Evolutionary conservation across 2,329 filamentous ascomycete genomes (phyloP).

Genomic region (Elsinoe necatrix): DNA sequence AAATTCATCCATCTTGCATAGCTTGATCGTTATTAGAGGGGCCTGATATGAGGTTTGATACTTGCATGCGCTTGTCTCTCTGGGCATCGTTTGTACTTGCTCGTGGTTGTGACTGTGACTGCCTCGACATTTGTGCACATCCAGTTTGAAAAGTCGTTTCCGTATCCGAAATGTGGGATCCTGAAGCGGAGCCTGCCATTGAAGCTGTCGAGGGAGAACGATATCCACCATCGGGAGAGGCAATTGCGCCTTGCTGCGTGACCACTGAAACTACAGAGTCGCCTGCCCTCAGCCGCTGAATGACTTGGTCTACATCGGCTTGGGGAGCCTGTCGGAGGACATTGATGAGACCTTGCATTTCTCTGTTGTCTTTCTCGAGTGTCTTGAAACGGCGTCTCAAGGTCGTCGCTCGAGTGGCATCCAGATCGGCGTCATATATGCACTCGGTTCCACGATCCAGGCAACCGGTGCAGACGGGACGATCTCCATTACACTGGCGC

Average conservation of each 20-base stretch:
- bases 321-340: neutral
- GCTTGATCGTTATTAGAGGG: neutral
- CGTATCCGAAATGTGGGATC: neutral
- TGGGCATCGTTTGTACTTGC: neutral
- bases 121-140: neutral
- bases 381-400: neutral
- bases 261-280: neutral
- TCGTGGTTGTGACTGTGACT: neutral
- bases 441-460: neutral
- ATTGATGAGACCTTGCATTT: neutral
- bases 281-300: neutral
- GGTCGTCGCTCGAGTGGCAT: neutral
- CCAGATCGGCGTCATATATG: conserved; percentile 3
- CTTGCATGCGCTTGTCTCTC: conserved; percentile 3
- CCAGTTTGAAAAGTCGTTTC: neutral
- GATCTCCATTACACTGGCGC: conserved; percentile 3
- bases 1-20: neutral
- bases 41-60: neutral
- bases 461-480: neutral
- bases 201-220: neutral
- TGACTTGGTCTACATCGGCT: neutral
- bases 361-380: neutral
- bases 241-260: neutral
- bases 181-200: neutral
- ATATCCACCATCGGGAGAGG: neutral